phyloP scores from a whole-genome alignment of 2,329 filamentous ascomycete species.

The Cytospora leucostoma region DNA sequence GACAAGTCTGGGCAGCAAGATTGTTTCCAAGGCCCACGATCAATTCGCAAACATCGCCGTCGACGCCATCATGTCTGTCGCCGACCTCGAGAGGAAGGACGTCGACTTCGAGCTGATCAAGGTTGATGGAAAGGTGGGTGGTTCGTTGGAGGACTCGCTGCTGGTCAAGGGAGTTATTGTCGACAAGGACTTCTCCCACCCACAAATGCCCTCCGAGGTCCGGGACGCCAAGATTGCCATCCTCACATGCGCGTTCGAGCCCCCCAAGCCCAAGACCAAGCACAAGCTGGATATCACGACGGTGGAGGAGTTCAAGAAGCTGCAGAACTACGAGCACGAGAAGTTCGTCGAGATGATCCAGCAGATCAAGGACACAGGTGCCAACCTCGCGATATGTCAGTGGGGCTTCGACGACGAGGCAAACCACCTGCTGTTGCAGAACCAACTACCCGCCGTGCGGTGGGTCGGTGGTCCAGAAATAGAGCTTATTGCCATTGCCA shows the following conservation, averaged over 20 bases:
- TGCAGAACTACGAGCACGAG: conserved; percentile 91
- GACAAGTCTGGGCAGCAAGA: conserved; percentile 96
- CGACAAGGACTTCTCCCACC: conserved; percentile 99
- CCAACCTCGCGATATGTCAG: conserved; percentile 97
- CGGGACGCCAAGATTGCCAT: conserved; percentile 96
- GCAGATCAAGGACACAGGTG: conserved; percentile 95
- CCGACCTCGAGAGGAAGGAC: conserved; percentile 92
- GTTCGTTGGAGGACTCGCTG: conserved; percentile 86
- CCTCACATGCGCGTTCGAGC: conserved; percentile 96
- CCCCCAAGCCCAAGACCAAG: conserved; percentile 99
- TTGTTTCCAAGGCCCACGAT: conserved; percentile 97
- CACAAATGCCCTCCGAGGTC: conserved; percentile 97
- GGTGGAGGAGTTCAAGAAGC: conserved; percentile 97
- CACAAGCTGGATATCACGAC: conserved; percentile 97
- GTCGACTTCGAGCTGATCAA: conserved; percentile 99
- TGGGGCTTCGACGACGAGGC: conserved; percentile 99
- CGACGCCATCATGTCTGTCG: conserved; percentile 93
- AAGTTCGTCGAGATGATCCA: conserved; percentile 99
- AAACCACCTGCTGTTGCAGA: conserved; percentile 95
- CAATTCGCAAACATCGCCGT: conserved; percentile 98
- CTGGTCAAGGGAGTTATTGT: conserved; percentile 97
- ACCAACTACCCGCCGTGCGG: conserved; percentile 90
- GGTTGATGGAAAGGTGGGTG: conserved; percentile 97
- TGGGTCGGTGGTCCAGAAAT: conserved; percentile 99
- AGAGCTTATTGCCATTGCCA: conserved; percentile 96